A percentile compares a stretch with the other conserved stretches of the same genome.
Conservation (phyloP, 225 moss, liverwort and hornwort species). For the Bryoerythrophyllum caledonicum region DNA sequence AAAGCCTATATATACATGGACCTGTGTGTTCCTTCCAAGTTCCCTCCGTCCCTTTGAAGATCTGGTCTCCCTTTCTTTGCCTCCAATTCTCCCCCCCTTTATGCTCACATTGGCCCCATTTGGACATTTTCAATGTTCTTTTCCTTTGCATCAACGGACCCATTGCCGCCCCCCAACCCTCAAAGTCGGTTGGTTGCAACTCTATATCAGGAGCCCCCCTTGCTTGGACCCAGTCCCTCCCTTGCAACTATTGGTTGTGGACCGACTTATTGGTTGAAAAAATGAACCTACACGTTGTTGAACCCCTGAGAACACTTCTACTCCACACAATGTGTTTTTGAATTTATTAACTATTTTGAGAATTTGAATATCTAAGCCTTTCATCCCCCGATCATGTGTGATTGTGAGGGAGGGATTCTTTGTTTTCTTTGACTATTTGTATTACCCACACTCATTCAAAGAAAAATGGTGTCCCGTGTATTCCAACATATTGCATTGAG, state of each 20-base stretch:
- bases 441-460: background rate
- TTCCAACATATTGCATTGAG: background rate
- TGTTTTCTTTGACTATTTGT: background rate
- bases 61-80: slow-evolving; percentile 10
- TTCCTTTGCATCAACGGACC: background rate
- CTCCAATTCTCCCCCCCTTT: slow-evolving; percentile 19
- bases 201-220: background rate
- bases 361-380: background rate
- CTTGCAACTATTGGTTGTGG: slow-evolving; percentile 13
- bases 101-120: background rate
- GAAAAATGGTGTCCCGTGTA: background rate
- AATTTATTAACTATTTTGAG: too few species aligned
- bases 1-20: slow-evolving; percentile 28
- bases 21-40: slow-evolving; percentile 7
- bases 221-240: slow-evolving; percentile 27
- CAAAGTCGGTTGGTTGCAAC: slow-evolving; percentile 37
- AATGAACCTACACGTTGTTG: background rate
- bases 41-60: slow-evolving; percentile 1
- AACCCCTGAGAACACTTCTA: background rate
- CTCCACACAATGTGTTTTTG: background rate
- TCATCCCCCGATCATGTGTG: too few species aligned
- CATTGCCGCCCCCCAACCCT: background rate
- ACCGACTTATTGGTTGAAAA: slow-evolving; percentile 5
- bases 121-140: slow-evolving; percentile 25
- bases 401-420: background rate